Conservation (phyloP, 331 rosid genomes). For the Quercus phellos region DNA sequence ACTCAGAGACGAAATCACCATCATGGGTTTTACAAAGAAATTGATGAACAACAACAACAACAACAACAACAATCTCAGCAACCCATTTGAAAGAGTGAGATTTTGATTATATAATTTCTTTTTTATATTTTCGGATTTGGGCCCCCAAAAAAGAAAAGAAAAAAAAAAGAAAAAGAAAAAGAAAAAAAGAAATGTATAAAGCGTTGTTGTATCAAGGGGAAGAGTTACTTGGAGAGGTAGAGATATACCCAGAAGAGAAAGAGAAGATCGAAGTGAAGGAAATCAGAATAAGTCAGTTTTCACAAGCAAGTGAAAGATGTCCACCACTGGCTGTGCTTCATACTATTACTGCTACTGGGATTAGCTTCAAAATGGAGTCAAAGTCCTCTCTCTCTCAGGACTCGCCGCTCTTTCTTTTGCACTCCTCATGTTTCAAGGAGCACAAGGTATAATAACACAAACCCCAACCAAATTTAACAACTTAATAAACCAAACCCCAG, state of each 20-base stretch:
- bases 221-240: conserved; percentile 90
- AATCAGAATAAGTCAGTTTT: conserved; percentile 81
- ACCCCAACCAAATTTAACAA: neutral
- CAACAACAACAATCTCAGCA: neutral
- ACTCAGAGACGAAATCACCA: conserved; percentile 34
- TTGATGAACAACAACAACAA: conserved; percentile 18
- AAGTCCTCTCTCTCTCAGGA: conserved; percentile 63
- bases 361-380: conserved; percentile 97
- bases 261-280: conserved; percentile 63
- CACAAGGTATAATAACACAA: conserved; percentile 77
- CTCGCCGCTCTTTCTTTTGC: conserved; percentile 72
- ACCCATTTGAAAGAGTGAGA: conserved; percentile 17
- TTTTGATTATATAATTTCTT: conserved; percentile 17
- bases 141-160: neutral
- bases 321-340: conserved; percentile 97
- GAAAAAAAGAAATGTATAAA: conserved; percentile 57
- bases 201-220: conserved; percentile 82
- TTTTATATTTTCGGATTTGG: neutral
- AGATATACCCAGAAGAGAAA: conserved; percentile 67
- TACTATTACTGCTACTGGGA: conserved; percentile 60
- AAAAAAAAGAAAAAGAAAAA: conserved; percentile 15
- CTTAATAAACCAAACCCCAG: neutral
- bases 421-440: conserved; percentile 87
- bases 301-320: conserved; percentile 97
- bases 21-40: conserved; percentile 23